phyloP scores from a whole-genome alignment of 805 yeast species.

The Clavispora phyllophila region DNA sequence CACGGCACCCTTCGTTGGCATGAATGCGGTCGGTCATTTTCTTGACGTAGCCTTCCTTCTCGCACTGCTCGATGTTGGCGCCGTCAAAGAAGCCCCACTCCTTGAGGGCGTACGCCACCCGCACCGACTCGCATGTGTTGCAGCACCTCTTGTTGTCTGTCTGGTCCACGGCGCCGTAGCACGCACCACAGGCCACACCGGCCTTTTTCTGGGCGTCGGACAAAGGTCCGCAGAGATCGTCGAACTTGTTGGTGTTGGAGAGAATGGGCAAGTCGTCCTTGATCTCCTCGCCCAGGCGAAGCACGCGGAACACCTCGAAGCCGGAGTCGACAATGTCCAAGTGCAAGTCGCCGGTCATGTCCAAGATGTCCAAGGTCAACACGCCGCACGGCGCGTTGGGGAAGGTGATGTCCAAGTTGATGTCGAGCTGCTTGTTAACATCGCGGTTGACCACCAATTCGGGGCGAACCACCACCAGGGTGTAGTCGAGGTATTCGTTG shows the following conservation, averaged over 20 bases:
- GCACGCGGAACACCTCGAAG: constrained; percentile 66
- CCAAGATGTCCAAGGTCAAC: constrained; percentile 80
- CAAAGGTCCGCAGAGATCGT: constrained; percentile 29
- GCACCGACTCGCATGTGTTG: constrained; percentile 78
- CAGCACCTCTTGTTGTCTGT: constrained; percentile 58
- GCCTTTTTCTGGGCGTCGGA: constrained; percentile 32
- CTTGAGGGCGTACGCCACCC: constrained; percentile 65
- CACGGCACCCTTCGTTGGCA: constrained; percentile 75
- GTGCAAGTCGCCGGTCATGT: constrained; percentile 80
- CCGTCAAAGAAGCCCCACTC: constrained; percentile 95
- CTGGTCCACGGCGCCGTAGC: constrained; percentile 69
- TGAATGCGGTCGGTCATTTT: constrained; percentile 50
- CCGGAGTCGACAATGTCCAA: constrained; percentile 66
- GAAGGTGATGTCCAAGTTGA: constrained; percentile 77
- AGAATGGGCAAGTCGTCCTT: constrained; percentile 22
- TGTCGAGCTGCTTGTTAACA: constrained; percentile 65
- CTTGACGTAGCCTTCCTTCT: constrained; percentile 77
- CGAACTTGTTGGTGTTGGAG: constrained; percentile 20
- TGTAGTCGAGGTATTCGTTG: constrained; percentile 75
- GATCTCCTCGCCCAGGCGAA: constrained; percentile 41
- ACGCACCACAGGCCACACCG: constrained; percentile 62
- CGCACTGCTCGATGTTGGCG: constrained; percentile 82
- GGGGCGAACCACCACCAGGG: constrained; percentile 63
- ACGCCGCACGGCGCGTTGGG: constrained; percentile 83
- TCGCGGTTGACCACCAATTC: constrained; percentile 87